Evolutionary conservation across 2,329 filamentous ascomycete species (phyloP).

Genomic region (Aspergillus sojae): DNA sequence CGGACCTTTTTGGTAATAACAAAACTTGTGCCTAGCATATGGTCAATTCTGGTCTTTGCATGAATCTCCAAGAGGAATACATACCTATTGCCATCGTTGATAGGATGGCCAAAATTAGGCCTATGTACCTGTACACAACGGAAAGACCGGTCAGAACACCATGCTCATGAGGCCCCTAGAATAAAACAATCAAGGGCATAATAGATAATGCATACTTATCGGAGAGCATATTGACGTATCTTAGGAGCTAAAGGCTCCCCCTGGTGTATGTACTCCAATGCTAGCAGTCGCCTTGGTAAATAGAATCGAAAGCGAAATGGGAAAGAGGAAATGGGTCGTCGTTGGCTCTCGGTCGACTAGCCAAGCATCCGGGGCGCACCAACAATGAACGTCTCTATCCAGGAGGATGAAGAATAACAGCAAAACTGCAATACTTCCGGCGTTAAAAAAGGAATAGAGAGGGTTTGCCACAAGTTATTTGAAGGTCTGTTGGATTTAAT

Average conservation of each 20-base stretch:
- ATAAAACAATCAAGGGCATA: not conserved
- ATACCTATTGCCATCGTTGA: conserved; percentile 53
- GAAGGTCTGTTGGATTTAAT: not conserved
- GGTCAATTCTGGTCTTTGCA: conserved; percentile 13
- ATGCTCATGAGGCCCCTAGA: conserved; percentile 13
- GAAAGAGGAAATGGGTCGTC: conserved; percentile 4
- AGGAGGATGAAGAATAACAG: conserved; percentile 5
- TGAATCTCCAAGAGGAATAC: conserved; percentile 6
- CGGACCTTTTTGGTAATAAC: conserved; percentile 97
- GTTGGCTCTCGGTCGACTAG: conserved; percentile 17
- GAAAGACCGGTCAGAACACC: conserved; percentile 21
- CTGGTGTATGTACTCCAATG: conserved; percentile 35
- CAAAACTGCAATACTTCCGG: not conserved
- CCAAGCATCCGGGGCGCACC: conserved; percentile 22
- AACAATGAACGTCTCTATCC: conserved; percentile 16
- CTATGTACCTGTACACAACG: conserved; percentile 45
- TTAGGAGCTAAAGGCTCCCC: conserved; percentile 43
- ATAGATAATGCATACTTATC: conserved; percentile 41
- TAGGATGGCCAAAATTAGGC: conserved; percentile 49
- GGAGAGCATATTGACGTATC: conserved; percentile 40
- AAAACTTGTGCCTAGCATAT: conserved; percentile 78
- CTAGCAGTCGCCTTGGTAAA: conserved; percentile 22
- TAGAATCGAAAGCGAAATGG: conserved; percentile 11
- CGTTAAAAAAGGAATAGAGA: not conserved
- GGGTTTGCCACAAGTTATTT: not conserved